A percentile compares a stretch with the other conserved stretches of the same genome.
Conservation (phyloP, 441 rosid genomes). For the Metrosideros polymorpha region DNA sequence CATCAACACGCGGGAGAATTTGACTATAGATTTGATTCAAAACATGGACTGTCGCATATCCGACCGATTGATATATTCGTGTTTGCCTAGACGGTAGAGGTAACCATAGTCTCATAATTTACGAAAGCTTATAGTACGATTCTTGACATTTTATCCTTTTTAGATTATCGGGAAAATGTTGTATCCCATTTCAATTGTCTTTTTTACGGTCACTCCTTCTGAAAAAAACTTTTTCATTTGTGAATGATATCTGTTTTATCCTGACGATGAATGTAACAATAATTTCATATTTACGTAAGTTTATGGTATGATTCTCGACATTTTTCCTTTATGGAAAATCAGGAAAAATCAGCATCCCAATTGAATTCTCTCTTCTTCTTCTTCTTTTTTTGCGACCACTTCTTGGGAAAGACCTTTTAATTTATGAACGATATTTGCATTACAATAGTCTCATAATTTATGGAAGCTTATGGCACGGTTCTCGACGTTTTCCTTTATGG, state of each 20-base stretch:
- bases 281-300: fast-evolving
- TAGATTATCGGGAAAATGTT: fast-evolving
- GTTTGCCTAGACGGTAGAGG: background rate
- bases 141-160: background rate
- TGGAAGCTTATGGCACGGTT: fast-evolving
- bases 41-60: no score
- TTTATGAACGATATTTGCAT: background rate
- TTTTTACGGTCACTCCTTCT: background rate
- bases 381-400: no score
- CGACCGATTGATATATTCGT: fast-evolving
- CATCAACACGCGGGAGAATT: fast-evolving
- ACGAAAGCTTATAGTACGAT: background rate
- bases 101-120: no score
- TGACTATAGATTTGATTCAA: no score
- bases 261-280: background rate
- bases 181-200: background rate
- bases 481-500: background rate
- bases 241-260: no score
- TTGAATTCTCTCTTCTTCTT: background rate
- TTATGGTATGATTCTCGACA: background rate
- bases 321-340: background rate
- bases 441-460: background rate
- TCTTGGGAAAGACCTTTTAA: no score
- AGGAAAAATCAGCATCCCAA: fast-evolving
- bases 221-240: background rate